Evolutionary conservation across 2,329 filamentous ascomycete genomes (phyloP), one percentile per base, ranked within the genome.

Genomic region (Immersiporthe knoxdaviesiana): DNA sequence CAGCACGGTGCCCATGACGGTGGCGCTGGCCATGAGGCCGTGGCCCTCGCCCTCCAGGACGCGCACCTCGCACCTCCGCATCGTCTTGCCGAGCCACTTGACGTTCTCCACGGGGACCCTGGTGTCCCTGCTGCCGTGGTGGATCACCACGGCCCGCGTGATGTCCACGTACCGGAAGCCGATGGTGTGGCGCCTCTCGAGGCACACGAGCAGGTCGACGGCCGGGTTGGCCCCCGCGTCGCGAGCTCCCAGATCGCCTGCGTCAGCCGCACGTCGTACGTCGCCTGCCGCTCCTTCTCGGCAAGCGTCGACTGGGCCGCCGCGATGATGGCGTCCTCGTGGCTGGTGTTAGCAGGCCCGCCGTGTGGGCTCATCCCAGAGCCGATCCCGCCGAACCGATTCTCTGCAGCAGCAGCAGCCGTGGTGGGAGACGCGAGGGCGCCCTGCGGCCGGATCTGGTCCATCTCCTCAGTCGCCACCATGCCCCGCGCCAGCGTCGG

Each of bases 131-230:
- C 89, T 93, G 50, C 96, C 96, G 78, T 99, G 96, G 76, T 97
- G 95, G 73, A 99, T 97, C 32, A 97, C 91, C 0, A 98, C 92
- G 0, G 93, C 88, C 11, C 94, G 88, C 7, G 92, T 97, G 73
- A 99, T 97, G 77, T 99, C 96, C 24, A 97, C 95, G 77, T 99
- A 99, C 63, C 94, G 90, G 81, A 99, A 99, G 0, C 96, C 96
- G 74, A 99, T 97, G 0, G 92, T 90, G 75, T 97, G 93, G 37
- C 92, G 88, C 30, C 96, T 89, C 79, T 99, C 96, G 1, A 99
- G 85, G 77, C 96, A 99, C 7, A 97, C 92, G 0, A 99, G 84
- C 24, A 99, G 82, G 78, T 99, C 96, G 0, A 97, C 93, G 0
- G 96, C 95, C 0, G 96, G 96, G 77, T 99, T 98, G 1, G 94